phyloP scores from a whole-genome alignment of 2,329 filamentous ascomycete genomes.

The Pseudomassariella vexata region DNA sequence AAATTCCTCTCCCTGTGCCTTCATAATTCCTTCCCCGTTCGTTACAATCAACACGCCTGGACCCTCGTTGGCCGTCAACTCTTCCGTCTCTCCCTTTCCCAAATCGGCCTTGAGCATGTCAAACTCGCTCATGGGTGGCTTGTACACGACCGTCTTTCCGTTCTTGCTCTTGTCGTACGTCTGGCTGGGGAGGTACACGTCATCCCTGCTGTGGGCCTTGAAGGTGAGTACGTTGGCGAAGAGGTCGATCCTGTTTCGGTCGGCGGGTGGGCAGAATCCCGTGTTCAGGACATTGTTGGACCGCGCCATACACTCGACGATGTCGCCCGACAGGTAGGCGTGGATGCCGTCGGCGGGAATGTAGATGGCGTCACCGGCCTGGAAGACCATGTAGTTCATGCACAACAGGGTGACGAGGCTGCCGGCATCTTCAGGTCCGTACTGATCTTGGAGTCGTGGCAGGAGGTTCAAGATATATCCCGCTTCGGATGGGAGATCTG shows the following conservation, averaged over 20 bases:
- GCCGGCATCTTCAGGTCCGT: conserved; percentile 58
- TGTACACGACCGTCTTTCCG: conserved; percentile 58
- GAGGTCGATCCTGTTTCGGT: conserved; percentile 57
- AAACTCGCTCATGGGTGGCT: conserved; percentile 67
- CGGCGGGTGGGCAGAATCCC: conserved; percentile 64
- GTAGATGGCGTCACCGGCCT: conserved; percentile 61
- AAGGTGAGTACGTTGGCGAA: conserved; percentile 62
- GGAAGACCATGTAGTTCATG: conserved; percentile 68
- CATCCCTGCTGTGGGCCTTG: conserved; percentile 49
- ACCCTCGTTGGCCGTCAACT: conserved; percentile 47
- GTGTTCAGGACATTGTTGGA: conserved; percentile 70
- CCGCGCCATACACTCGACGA: conserved; percentile 74
- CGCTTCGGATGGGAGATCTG: conserved; percentile 42
- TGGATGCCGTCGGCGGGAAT: conserved; percentile 71
- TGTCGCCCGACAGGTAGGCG: conserved; percentile 67
- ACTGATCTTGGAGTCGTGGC: conserved; percentile 59
- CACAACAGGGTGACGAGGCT: conserved; percentile 63
- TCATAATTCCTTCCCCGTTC: conserved; percentile 51
- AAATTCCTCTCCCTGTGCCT: conserved; percentile 43
- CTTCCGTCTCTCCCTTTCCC: conserved; percentile 52
- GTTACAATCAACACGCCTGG: conserved; percentile 60
- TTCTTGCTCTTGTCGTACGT: conserved; percentile 44
- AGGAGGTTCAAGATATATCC: conserved; percentile 59
- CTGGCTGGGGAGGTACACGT: conserved; percentile 47
- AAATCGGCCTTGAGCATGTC: conserved; percentile 58